Base-by-base conservation (phyloP, 164 flowering plant species). In the Dillenia turbinata region DNA sequence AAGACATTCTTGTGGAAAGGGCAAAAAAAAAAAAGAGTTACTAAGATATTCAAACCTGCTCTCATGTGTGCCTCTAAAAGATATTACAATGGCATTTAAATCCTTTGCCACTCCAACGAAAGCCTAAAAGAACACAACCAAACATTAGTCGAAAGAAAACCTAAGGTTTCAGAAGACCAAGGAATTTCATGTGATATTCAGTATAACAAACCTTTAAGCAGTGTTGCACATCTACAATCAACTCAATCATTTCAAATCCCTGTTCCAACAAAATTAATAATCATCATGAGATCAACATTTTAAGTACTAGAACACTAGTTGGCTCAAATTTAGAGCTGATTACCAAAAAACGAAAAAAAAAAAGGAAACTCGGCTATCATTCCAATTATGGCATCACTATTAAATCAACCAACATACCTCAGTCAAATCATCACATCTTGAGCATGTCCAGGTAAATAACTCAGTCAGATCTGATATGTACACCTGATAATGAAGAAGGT, bases 11-110 rank as follows among this genome's bases (percentile, higher is more conserved):
- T 4, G 40, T 33, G 7, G 40, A 33, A 43, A 46, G 15, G 12
- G 50, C 49, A 59, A 15, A 19, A 59, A 47, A 59, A 47, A 47
- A 22, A 17, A 50, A 22, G 54, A 24, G 33, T 44, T 13, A 68
- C 14, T 14, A 45, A 43, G 43, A 44, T 13, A 43, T 16, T 19
- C 47, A 63, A 75, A 87, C 99, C 97, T 95, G 78, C 77, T 75
- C 66, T 89, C 99, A 46, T 95, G 94, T 66, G 97, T 95, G 59
- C 99, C 99, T 67, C 99, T 79, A 68, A 95, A 92, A 33, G 99
- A 97, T 78, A 95, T 85, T 22, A 95, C 77, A 61, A 85, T 71
- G 44, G 99, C 86, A 75, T 90, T 83, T 49, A 85, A 87, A 80
- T 90, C 85, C 61, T 74, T 56, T 44, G 96, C 89, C 46, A 92